Evolutionary conservation across 2,329 filamentous ascomycete genomes (phyloP).

Genomic region (Gaeumannomyces sp.): DNA sequence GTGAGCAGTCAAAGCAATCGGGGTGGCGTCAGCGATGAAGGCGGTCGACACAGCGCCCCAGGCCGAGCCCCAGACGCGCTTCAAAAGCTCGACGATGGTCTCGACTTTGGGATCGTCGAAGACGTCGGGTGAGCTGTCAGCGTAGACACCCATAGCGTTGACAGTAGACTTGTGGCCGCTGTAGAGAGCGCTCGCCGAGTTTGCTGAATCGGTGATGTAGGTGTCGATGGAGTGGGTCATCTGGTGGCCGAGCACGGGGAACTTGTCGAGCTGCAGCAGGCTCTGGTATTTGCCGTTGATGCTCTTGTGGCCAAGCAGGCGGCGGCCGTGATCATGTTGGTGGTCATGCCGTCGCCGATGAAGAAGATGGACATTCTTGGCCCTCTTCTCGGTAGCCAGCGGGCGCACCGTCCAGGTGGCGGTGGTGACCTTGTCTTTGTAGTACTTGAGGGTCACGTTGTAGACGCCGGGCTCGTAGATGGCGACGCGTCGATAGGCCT

Average conservation of each 20-base stretch:
- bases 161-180: constrained; percentile 78
- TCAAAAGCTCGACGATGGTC: constrained; percentile 72
- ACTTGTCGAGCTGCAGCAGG: constrained; percentile 71
- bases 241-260: constrained; percentile 80
- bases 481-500: constrained; percentile 69
- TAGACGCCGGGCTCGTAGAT: constrained; percentile 77
- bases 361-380: constrained; percentile 84
- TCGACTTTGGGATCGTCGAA: constrained; percentile 86
- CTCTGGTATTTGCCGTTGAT: constrained; percentile 81
- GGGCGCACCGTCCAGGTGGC: constrained; percentile 75
- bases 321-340: constrained; percentile 77
- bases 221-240: constrained; percentile 83
- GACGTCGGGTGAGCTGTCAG: constrained; percentile 63
- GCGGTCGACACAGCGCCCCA: constrained; percentile 73
- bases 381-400: constrained; percentile 61
- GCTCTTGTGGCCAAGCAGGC: constrained; percentile 73
- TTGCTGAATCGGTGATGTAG: constrained; percentile 83
- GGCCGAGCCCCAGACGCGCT: constrained; percentile 56
- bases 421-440: constrained; percentile 59
- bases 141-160: constrained; percentile 75
- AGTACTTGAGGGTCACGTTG: constrained; percentile 69
- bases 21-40: constrained; percentile 74
- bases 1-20: constrained; percentile 67
- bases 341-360: constrained; percentile 69
- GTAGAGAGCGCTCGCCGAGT: constrained; percentile 76